Conservation (phyloP, 2,329 filamentous ascomycete species). For the Diaporthe sp. region DNA sequence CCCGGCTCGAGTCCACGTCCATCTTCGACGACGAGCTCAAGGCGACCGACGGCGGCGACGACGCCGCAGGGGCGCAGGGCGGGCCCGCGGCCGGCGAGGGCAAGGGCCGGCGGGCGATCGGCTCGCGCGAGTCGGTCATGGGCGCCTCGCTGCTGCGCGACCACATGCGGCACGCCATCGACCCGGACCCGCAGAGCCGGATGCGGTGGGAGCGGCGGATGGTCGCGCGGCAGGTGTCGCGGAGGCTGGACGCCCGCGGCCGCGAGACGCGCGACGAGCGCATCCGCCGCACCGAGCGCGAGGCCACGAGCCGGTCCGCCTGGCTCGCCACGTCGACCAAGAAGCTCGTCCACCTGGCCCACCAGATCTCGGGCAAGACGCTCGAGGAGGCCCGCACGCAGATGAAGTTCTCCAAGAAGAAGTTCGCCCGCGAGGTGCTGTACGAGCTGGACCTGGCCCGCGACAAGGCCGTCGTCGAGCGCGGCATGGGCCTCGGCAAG, state of each 20-base stretch:
- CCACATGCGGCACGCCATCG: conserved; percentile 73
- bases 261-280: conserved; percentile 69
- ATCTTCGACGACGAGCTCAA: conserved; percentile 73
- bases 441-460: conserved; percentile 85
- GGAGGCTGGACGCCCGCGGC: conserved; percentile 72
- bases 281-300: conserved; percentile 74
- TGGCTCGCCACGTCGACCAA: conserved; percentile 88
- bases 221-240: conserved; percentile 80
- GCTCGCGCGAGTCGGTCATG: conserved; percentile 41
- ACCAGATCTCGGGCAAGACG: conserved; percentile 93
- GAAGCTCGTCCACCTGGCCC: conserved; percentile 88
- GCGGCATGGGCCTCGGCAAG: conserved; percentile 84
- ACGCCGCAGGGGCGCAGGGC: background rate
- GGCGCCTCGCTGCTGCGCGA: conserved; percentile 56
- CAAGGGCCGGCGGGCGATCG: conserved; percentile 54
- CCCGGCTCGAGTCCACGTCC: conserved; percentile 62
- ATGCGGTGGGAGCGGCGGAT: conserved; percentile 86
- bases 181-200: conserved; percentile 81
- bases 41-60: conserved; percentile 44
- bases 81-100: conserved; percentile 39
- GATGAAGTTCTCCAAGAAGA: conserved; percentile 97
- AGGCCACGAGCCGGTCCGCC: conserved; percentile 71
- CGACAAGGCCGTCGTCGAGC: conserved; percentile 81
- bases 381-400: conserved; percentile 93
- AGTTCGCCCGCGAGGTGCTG: conserved; percentile 83